A percentile compares a stretch with the other conserved stretches of the same genome.
Evolutionary conservation across 1,284 basidiomycete genomes (phyloP).

Genomic region (Amylostereum areolatum): DNA sequence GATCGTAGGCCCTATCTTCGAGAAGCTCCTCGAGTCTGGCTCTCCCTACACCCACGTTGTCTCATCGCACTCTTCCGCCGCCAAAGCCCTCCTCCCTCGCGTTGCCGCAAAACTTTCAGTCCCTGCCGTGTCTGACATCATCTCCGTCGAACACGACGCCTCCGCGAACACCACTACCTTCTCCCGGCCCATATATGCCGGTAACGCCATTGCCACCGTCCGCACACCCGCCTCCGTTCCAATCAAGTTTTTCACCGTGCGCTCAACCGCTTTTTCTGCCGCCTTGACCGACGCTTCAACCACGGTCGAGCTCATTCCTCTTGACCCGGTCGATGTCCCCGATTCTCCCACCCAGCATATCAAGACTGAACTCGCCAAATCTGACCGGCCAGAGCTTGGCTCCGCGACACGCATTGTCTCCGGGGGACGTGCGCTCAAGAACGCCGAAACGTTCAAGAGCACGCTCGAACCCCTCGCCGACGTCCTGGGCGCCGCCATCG

Average conservation of each 20-base stretch:
- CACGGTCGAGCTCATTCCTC: constrained; percentile 53
- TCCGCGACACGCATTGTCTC: constrained; percentile 89
- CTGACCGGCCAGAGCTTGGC: constrained; percentile 90
- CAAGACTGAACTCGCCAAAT: constrained; percentile 83
- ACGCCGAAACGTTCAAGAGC: constrained; percentile 85
- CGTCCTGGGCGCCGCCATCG: constrained; percentile 90
- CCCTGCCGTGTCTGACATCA: constrained; percentile 89
- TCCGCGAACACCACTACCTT: constrained; percentile 73
- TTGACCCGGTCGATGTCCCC: constrained; percentile 64
- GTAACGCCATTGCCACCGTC: constrained; percentile 95
- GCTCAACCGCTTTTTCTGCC: constrained; percentile 89
- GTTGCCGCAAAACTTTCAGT: constrained; percentile 85
- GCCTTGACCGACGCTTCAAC: constrained; percentile 46
- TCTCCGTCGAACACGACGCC: constrained; percentile 72
- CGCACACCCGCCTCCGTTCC: constrained; percentile 68
- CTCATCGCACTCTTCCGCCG: constrained; percentile 70
- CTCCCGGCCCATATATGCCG: constrained; percentile 95
- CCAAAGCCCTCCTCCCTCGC: constrained; percentile 78
- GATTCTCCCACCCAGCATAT: constrained; percentile 71
- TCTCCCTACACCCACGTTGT: constrained; percentile 84
- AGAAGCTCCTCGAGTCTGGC: constrained; percentile 30
- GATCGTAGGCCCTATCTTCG: constrained; percentile 35
- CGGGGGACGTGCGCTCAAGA: constrained; percentile 94
- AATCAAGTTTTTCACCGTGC: constrained; percentile 93
- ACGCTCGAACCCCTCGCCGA: constrained; percentile 94